Conservation (phyloP, 2,329 filamentous ascomycete genomes). For the Bipolaris sorokiniana region DNA sequence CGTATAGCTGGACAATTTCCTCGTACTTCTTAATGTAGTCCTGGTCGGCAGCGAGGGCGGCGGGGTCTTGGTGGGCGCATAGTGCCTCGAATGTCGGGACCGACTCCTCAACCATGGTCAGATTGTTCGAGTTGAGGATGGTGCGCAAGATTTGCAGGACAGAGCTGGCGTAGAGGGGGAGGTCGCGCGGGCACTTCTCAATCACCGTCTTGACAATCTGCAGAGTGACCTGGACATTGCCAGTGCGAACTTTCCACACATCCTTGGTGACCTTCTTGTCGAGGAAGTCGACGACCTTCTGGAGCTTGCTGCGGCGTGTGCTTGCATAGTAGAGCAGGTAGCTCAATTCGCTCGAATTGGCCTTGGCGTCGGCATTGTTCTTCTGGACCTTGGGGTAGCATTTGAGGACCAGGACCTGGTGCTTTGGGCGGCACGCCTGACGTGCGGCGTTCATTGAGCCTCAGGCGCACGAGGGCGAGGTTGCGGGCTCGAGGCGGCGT, state of each 20-base stretch:
- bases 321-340: constrained; percentile 97
- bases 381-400: constrained; percentile 95
- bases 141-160: constrained; percentile 84
- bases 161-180: constrained; percentile 84
- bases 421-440: constrained; percentile 80
- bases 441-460: constrained; percentile 62
- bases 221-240: constrained; percentile 92
- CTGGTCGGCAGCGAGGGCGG: constrained; percentile 83
- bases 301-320: constrained; percentile 90
- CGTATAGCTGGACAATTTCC: constrained; percentile 79
- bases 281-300: constrained; percentile 92
- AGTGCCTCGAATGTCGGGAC: constrained; percentile 86
- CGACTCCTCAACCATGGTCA: constrained; percentile 91
- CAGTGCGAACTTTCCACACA: constrained; percentile 85
- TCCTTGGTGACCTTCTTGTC: constrained; percentile 93
- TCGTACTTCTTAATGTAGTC: constrained; percentile 83
- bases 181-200: constrained; percentile 88
- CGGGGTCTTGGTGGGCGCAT: constrained; percentile 85
- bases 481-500: constrained; percentile 8
- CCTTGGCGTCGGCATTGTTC: constrained; percentile 84
- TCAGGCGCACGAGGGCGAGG: constrained; percentile 1
- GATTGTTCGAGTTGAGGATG: constrained; percentile 83
- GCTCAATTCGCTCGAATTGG: constrained; percentile 94
- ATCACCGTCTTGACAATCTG: constrained; percentile 90
- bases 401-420: constrained; percentile 94